Conservation (phyloP, 2,329 filamentous ascomycete genomes). For the Pseudogymnoascus sp. region DNA sequence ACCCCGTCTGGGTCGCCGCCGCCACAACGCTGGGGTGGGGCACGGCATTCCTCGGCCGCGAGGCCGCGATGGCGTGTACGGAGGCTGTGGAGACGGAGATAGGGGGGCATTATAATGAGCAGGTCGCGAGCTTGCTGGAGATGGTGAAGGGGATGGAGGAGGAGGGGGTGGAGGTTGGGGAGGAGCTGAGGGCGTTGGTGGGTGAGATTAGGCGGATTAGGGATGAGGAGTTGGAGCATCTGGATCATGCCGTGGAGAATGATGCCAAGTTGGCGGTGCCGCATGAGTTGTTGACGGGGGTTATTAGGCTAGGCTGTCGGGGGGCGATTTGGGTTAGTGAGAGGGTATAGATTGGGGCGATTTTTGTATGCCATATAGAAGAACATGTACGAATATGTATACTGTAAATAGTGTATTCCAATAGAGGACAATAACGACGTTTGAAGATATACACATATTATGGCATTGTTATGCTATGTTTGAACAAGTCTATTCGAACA, state of each 20-base stretch:
- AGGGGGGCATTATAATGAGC: constrained; percentile 87
- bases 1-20: constrained; percentile 77
- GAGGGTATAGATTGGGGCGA: constrained; percentile 40
- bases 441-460: neutral
- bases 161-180: constrained; percentile 70
- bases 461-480: constrained; percentile 2
- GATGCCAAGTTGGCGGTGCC: constrained; percentile 85
- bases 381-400: constrained; percentile 16
- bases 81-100: constrained; percentile 99
- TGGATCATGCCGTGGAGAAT: constrained; percentile 90
- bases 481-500: constrained; percentile 3
- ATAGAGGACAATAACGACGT: neutral
- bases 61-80: constrained; percentile 97
- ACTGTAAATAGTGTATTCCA: neutral
- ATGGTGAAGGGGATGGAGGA: constrained; percentile 72
- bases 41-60: constrained; percentile 79
- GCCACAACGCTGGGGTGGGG: constrained; percentile 80
- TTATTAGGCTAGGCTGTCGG: constrained; percentile 83
- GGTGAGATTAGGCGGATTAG: constrained; percentile 70
- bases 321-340: constrained; percentile 91
- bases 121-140: constrained; percentile 71
- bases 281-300: constrained; percentile 78
- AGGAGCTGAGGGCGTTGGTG: constrained; percentile 67
- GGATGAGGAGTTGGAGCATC: constrained; percentile 93
- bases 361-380: constrained; percentile 10